Evolutionary conservation across 805 yeast genomes (phyloP), one percentile per base, ranked within the genome.

Genomic region (Sungouiozyma ichnusensis): DNA sequence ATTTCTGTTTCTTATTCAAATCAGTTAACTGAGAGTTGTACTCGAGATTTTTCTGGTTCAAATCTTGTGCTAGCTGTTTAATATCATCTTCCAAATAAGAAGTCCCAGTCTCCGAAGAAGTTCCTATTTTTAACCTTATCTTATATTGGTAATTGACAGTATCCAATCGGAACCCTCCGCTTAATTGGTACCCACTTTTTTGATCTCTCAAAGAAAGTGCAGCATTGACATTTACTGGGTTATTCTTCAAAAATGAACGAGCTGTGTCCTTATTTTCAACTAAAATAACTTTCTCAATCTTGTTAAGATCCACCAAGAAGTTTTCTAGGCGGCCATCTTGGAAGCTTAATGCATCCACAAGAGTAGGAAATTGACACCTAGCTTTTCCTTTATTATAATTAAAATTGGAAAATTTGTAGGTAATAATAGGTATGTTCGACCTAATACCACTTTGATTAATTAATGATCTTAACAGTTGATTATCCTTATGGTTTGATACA

Each of bases 401-500:
- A 51, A 82, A 84, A 3, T 37, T 35, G 17, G 44, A 44, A 33
- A 59, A 39, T 20, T 48, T 47, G 39, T 60, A 52, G 2, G 55
- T 53, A 7, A 60, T 58, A 50, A 85, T 92, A 18, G 69, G 66
- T 7, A 81, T 68, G 37, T 70, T 69, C 16, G 65, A 51, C 19
- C 49, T 52, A 7, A 64, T 48, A 2, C 62, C 62, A 44, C 61
- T 54, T 20, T 55, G 41, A 43, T 52, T 58, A 52, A 67, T 51
- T 20, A 68, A 47, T 0, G 54, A 48, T 13, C 67, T 63, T 39
- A 81, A 53, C 1, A 60, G 52, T 9, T 58, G 57, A 36, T 78
- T 68, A 55, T 90, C 97, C 20, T 68, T 68, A 37, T 67, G 73
- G 53, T 73, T 75, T 31, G 74, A 68, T 1, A 85, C 95, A 31